Evolutionary conservation across 345 rosid species (phyloP), one percentile per base, ranked within the genome.

Genomic region (Salix udensis): DNA sequence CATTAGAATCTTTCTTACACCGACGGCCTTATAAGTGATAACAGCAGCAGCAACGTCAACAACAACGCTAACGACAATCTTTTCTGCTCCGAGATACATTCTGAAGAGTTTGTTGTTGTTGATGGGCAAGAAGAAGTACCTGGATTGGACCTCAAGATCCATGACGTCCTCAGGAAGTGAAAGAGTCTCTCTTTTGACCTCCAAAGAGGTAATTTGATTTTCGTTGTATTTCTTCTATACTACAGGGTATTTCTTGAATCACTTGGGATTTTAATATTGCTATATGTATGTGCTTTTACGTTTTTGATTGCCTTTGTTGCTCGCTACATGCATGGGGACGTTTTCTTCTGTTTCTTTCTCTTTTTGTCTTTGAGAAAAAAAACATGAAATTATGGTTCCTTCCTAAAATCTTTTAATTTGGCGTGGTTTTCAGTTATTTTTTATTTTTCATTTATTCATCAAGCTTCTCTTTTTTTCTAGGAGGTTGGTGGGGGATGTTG

Each of bases 111-210:
- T 0, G 52, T 46, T 46, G 79, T 48, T 37, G 4, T 60, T 71
- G 74, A 90, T 90, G 97, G 93, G 93, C 66, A 88, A 87, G 89
- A 86, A 89, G 76, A 84, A 68, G 81, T 83, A 85, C 42, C 69
- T 84, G 82, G 88, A 86, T 74, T 85, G 91, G 86, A 81, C 85
- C 28, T 81, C 94, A 68, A 88, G 84, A 78, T 78, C 82, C 82
- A 66, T 82, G 72, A 69, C 87, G 74, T 82, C 77, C 31, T 60
- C 87, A 39, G 89, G 90, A 44, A 85, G 86, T 74, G 89, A 86
- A 66, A 84, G 88, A 81, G 86, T 83, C 62, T 85, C 92, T 71
- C 91, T 92, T 60, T 82, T 92, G 65, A 74, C 84, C 46, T 40
- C 46, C 68, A 87, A 89, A 46, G 89, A 86, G 87, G 93, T 89